These are phyloP conservation scores for Sclerotinia spermophila DNA, from an alignment of 2,329 filamentous ascomycete genomes.

Conservation along the genomic window DNA sequence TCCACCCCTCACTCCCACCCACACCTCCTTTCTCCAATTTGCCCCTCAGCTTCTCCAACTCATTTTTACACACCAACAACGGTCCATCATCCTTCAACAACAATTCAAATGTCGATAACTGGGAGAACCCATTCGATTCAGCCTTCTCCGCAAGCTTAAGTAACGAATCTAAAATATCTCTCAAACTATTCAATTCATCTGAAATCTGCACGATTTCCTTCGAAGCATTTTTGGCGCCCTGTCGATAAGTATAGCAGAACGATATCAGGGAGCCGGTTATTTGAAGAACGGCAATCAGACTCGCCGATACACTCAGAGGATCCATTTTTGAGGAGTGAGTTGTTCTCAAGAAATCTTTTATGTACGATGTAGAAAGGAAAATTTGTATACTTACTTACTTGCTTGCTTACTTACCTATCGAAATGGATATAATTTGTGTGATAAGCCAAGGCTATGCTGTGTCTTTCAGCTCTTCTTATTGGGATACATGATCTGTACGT, in stretches of 20 bases:
- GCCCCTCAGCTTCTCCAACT: conserved; percentile 22
- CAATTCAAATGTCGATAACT: conserved; percentile 22
- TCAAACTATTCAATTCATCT: conserved; percentile 25
- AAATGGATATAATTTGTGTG: neutral
- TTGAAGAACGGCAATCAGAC: conserved; percentile 28
- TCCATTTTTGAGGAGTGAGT: conserved; percentile 21
- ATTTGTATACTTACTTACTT: neutral
- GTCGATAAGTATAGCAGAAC: conserved; percentile 29
- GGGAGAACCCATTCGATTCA: neutral
- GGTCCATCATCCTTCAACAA: conserved; percentile 23
- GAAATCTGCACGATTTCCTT: conserved; percentile 25
- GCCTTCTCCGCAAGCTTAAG: conserved; percentile 25
- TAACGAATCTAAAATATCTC: conserved; percentile 24
- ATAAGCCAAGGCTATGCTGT: neutral
- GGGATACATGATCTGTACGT: neutral
- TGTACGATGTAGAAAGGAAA: neutral
- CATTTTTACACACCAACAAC: conserved; percentile 21
- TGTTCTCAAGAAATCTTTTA: neutral
- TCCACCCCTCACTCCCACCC: conserved; percentile 20
- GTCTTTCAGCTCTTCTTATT: neutral
- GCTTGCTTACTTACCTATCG: neutral
- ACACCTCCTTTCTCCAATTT: conserved; percentile 21
- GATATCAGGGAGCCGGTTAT: conserved; percentile 26
- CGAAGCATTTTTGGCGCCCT: conserved; percentile 21
- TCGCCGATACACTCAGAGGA: conserved; percentile 27